phyloP scores from a whole-genome alignment of 2,329 filamentous ascomycete genomes.

The Calonectria hongkongensis region DNA sequence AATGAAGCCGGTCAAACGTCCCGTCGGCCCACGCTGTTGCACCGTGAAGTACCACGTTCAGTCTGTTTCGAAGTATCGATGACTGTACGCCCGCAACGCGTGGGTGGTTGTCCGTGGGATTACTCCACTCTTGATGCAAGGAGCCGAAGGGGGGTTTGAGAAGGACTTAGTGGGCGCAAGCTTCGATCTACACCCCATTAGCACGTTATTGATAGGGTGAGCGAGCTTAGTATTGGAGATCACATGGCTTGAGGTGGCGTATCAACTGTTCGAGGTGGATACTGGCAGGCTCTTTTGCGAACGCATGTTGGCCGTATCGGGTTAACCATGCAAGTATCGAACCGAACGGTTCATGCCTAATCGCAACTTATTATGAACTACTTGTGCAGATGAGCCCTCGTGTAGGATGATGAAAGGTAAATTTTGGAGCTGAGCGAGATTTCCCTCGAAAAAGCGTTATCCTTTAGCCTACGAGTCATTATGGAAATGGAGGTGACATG shows the following conservation, averaged over 20 bases:
- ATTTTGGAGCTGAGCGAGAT: background rate
- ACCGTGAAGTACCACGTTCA: background rate
- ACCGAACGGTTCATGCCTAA: background rate
- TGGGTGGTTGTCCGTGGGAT: constrained; percentile 2
- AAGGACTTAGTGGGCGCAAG: background rate
- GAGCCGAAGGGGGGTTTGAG: background rate
- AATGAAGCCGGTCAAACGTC: no score
- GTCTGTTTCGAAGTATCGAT: background rate
- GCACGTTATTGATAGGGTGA: background rate
- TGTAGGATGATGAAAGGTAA: no score
- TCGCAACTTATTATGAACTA: background rate
- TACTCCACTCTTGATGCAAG: constrained; percentile 18
- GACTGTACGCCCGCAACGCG: constrained; percentile 2
- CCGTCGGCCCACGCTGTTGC: constrained; percentile 8
- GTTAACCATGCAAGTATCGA: background rate
- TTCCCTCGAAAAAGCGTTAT: no score
- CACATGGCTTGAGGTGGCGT: constrained; percentile 8
- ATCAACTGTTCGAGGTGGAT: background rate
- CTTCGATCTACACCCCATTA: background rate
- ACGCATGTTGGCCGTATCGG: background rate
- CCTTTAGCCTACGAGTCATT: no score
- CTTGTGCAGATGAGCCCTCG: background rate
- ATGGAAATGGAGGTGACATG: no score
- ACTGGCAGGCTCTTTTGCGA: background rate
- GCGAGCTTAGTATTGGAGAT: background rate